Base-by-base conservation (phyloP, 1,284 basidiomycete species). In the Boletus sp. region DNA sequence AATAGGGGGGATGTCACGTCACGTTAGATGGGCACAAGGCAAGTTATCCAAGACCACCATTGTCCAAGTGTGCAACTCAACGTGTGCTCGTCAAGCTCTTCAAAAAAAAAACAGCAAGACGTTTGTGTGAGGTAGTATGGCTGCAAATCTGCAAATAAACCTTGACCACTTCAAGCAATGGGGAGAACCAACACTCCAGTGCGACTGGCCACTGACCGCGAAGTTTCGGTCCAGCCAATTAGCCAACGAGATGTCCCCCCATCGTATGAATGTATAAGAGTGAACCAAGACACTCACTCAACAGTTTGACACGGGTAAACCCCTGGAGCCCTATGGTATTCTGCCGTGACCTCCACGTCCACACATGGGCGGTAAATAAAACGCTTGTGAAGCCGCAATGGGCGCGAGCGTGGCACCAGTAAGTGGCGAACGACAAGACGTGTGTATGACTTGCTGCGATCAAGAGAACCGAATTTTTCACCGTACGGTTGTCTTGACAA, bases 11-110 rank as follows among this genome's bases (percentile, higher is more conserved):
- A 4, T 44, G 61, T 64, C 59, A 61, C 64, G 30, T 63, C 63
- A 67, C 63, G 29, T 14, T 44, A 30, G 33, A 35, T 22, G 8
- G 13, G 23, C 33, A 16, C 47, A 64, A 32, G 61, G 65, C 65
- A 67, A 63, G 63, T 66, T 49, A 22, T 49, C 8, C 61, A 62
- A 51, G 57, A 64, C 63, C 52, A 66, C 59, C 35, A 64, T 56
- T 17, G 53, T 46, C 49, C 39, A 34, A 35, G 10, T 52, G 52
- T 57, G 39, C 62, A 47, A 57, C 60, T 63, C 49, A 61, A 57
- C 60, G 56, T 65, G 61, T 67, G 61, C 39, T 23, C 57, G 27
- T 64, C 60, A 64, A 67, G 55, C 13, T 1, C 55, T 41, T 49
- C 51, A 53, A 59, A 46, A 54, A 38, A 43, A 35, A 38, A 16